Base-by-base conservation (phyloP, 139 green algal genomes). In the Micromonas commoda region DNA sequence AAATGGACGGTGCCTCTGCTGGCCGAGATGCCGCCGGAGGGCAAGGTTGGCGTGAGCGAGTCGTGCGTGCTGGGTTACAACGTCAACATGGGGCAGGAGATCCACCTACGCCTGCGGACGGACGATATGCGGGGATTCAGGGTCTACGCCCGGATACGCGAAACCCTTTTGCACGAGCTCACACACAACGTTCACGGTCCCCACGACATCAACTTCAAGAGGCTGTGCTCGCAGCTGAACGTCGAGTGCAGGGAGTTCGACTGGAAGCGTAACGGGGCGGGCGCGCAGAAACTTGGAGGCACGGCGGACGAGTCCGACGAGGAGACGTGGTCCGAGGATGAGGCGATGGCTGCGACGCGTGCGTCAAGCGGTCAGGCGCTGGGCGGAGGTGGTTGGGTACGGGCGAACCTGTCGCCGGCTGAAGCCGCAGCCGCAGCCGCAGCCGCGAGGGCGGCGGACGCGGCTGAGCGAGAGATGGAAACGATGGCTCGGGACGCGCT, bases 11-110 rank as follows among this genome's bases (percentile, higher is more conserved):
- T 97, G 9, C 88, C 87, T 2, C 35, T 86, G 71, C 84, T 97
- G 39, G 88, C 71, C 28, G 92, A 97, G 77, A 96, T 97, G 91
- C 92, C 91, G 0, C 91, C 92, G 0, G 87, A 91, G 76, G 81
- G 77, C 23, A 81, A 81, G 64, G 82, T 86, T 13, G 82, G 82
- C 23, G 69, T 86, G 19, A 74, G 31, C 65, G 64, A 76, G 28
- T 38, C 39, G 79, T 86, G 82, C 64, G 70, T 86, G 63, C 80
- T 86, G 26, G 82, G 82, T 26, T 83, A 78, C 65, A 85, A 85
- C 76, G 76, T 89, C 34, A 97, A 97, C 83, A 64, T 64, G 2
- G 92, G 91, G 0, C 84, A 91, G 78, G 88, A 93, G 78, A 95
- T 97, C 60, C 83, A 71, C 66, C 81, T 97, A 75, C 83, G 93